These are phyloP conservation scores for Fagopyrum esculentum DNA, from an alignment of 148 eudicot genomes.

Conservation along the genomic window DNA sequence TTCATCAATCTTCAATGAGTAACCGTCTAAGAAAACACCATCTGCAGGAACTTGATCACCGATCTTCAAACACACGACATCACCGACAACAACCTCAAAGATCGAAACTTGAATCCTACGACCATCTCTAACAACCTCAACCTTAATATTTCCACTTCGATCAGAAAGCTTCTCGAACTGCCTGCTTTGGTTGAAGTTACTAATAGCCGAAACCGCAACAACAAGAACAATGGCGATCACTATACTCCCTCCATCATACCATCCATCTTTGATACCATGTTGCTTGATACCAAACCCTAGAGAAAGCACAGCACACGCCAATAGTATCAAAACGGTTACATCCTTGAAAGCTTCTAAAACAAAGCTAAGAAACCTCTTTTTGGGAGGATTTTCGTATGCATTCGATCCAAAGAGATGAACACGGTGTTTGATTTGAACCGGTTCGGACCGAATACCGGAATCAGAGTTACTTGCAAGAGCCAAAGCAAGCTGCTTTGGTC, in stretches of 20 bases:
- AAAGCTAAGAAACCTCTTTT: conserved; percentile 18
- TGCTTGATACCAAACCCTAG: conserved; percentile 28
- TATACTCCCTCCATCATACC: conserved; percentile 33
- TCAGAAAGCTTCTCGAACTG: conserved; percentile 27
- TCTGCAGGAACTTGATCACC: conserved; percentile 33
- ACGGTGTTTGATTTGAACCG: neutral
- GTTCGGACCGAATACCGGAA: conserved; percentile 14
- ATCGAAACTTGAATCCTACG: conserved; percentile 22
- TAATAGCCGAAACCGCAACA: conserved; percentile 21
- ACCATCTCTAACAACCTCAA: conserved; percentile 20
- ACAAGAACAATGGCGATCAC: conserved; percentile 25
- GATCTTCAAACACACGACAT: conserved; percentile 25
- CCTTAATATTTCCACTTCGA: conserved; percentile 19
- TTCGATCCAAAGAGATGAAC: conserved; percentile 24
- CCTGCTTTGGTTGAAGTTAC: conserved; percentile 27
- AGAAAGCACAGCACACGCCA: conserved; percentile 26
- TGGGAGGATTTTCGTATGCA: conserved; percentile 27
- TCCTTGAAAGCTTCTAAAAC: conserved; percentile 27
- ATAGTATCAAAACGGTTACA: conserved; percentile 20
- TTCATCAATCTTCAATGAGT: conserved; percentile 23
- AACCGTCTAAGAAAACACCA: conserved; percentile 22
- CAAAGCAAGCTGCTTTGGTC: conserved; percentile 16
- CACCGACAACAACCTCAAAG: conserved; percentile 25
- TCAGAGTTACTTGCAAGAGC: conserved; percentile 17
- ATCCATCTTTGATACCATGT: conserved; percentile 21